Conservation (phyloP, 352 stramenopile species). For the Phytophthora sansomeana region DNA sequence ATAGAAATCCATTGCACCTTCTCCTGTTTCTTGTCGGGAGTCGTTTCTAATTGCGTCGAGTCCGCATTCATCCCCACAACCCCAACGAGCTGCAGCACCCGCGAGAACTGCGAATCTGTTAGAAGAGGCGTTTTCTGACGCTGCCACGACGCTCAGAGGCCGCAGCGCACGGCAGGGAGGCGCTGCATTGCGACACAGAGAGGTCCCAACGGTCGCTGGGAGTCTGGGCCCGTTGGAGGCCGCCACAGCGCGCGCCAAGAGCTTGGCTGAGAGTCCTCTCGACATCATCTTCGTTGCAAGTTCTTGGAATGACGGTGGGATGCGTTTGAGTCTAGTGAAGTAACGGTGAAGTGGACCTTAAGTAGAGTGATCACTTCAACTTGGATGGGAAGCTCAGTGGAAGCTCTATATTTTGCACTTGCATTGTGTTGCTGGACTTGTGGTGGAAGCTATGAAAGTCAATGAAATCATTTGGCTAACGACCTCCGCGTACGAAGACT, state of each 20-base stretch:
- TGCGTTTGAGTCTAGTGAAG: not conserved
- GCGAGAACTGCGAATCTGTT: conserved; percentile 26
- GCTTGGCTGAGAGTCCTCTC: conserved; percentile 18
- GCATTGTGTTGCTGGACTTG: not conserved
- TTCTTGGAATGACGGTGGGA: not conserved
- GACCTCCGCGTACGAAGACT: conserved; percentile 20
- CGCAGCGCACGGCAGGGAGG: conserved; percentile 9
- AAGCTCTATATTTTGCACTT: conserved; percentile 8
- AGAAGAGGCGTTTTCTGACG: conserved; percentile 6
- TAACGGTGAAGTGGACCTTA: not conserved
- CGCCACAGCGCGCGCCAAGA: conserved; percentile 19
- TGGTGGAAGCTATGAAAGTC: too few relatives aligned
- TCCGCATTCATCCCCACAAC: conserved; percentile 6
- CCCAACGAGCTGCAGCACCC: conserved; percentile 27
- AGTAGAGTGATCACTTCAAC: conserved; percentile 11
- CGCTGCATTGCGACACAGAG: not conserved
- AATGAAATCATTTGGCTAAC: not conserved
- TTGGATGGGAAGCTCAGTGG: not conserved
- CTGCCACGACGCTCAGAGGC: conserved; percentile 9
- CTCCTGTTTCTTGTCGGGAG: conserved; percentile 33
- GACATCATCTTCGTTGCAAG: conserved; percentile 20
- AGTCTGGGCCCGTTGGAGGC: conserved; percentile 7
- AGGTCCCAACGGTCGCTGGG: not conserved
- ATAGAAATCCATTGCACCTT: conserved; percentile 33
- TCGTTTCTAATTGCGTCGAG: conserved; percentile 28